Conservation (phyloP, 140 eudicot genomes). For the Stevia rebaudiana region DNA sequence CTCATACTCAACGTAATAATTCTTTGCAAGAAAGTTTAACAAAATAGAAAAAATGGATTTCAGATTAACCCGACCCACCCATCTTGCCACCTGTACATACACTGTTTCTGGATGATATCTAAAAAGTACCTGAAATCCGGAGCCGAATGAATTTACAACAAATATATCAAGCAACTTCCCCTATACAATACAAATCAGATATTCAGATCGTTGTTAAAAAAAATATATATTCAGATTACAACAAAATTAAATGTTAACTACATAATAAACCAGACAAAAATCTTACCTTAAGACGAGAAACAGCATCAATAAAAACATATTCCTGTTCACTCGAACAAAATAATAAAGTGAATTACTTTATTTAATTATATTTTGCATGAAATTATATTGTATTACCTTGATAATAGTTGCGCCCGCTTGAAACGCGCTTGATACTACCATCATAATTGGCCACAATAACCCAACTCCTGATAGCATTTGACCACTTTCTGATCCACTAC, state of each 20-base stretch:
- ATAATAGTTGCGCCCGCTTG: constrained; percentile 88
- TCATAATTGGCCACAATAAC: constrained; percentile 65
- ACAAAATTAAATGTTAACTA: not conserved
- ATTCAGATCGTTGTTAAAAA: no score
- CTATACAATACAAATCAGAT: constrained; percentile 37
- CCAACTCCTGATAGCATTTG: constrained; percentile 80
- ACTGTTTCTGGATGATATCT: not conserved
- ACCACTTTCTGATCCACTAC: constrained; percentile 71
- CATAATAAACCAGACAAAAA: not conserved
- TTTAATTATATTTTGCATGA: not conserved
- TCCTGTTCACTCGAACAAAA: constrained; percentile 43
- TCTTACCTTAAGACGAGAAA: constrained; percentile 58
- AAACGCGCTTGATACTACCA: constrained; percentile 86
- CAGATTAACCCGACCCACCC: not conserved
- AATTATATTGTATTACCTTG: constrained; percentile 39
- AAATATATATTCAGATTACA: no score
- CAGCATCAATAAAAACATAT: constrained; percentile 70
- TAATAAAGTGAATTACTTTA: constrained; percentile 6
- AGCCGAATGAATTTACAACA: constrained; percentile 90
- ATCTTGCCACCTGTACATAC: not conserved
- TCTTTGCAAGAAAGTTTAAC: not conserved
- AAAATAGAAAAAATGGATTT: not conserved
- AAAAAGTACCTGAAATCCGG: constrained; percentile 77
- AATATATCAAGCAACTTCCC: constrained; percentile 87
- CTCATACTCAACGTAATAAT: not conserved